Evolutionary conservation across 176 grass and related monocot genomes (phyloP).

Genomic region (Oryza coarctata): DNA sequence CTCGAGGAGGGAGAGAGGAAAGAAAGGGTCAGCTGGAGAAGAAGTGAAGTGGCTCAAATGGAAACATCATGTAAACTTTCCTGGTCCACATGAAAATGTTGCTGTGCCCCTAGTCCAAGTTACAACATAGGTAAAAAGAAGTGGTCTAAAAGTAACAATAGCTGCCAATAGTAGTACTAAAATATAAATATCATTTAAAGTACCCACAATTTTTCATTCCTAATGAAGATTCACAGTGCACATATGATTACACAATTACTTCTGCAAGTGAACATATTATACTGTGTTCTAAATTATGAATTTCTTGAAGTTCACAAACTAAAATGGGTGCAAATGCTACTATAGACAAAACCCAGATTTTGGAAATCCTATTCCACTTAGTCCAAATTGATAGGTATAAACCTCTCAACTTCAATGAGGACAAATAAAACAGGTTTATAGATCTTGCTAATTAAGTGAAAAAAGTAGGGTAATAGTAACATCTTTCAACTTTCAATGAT

Average conservation of each 20-base stretch:
- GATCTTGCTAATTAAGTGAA: conserved; percentile 6
- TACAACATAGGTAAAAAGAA: no score
- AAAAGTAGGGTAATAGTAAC: not conserved
- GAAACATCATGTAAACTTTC: no score
- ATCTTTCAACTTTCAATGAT: not conserved
- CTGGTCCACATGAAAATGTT: no score
- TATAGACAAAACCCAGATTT: not conserved
- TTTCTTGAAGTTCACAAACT: not conserved
- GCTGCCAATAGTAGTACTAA: not conserved
- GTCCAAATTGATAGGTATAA: not conserved
- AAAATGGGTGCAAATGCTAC: not conserved
- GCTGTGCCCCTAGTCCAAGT: no score
- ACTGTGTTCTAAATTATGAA: not conserved
- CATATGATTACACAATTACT: not conserved
- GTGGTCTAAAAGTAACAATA: no score
- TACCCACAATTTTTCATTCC: not conserved
- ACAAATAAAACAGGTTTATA: not conserved
- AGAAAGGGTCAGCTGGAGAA: no score
- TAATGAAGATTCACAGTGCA: not conserved
- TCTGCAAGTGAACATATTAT: not conserved
- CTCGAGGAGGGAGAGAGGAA: no score
- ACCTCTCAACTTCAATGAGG: not conserved
- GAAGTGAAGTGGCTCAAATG: no score
- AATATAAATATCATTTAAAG: not conserved
- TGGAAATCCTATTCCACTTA: not conserved